phyloP scores from a whole-genome alignment of 2,329 filamentous ascomycete species.

The Geosmithia morbida region DNA sequence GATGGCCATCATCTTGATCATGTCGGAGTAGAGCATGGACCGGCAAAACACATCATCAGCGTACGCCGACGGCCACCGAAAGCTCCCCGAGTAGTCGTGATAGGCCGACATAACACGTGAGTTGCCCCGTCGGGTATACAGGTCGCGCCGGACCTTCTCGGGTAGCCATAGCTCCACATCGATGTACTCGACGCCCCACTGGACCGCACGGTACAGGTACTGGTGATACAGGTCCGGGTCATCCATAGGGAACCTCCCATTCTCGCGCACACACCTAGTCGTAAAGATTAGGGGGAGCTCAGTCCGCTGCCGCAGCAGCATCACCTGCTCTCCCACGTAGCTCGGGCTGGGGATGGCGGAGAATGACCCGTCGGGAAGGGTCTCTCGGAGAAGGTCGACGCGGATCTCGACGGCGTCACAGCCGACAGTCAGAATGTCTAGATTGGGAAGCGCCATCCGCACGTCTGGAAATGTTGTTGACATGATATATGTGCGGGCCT shows the following conservation, averaged over 20 bases:
- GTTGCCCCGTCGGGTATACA: constrained; percentile 59
- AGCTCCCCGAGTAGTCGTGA: constrained; percentile 73
- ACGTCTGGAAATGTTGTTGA: constrained; percentile 84
- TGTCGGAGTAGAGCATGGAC: constrained; percentile 63
- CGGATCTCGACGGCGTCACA: constrained; percentile 76
- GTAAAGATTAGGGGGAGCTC: constrained; percentile 88
- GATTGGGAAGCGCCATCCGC: constrained; percentile 64
- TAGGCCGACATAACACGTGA: constrained; percentile 86
- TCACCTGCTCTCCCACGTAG: constrained; percentile 77
- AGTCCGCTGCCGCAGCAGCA: constrained; percentile 69
- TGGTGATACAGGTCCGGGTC: constrained; percentile 60
- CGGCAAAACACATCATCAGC: constrained; percentile 59
- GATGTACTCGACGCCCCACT: constrained; percentile 84
- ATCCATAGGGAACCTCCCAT: constrained; percentile 75
- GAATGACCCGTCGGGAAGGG: constrained; percentile 44
- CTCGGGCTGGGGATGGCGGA: constrained; percentile 60
- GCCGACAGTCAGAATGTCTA: constrained; percentile 77
- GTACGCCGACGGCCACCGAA: constrained; percentile 66
- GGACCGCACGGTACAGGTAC: constrained; percentile 70
- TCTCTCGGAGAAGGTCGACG: constrained; percentile 68
- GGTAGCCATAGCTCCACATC: constrained; percentile 83
- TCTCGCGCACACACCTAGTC: constrained; percentile 67
- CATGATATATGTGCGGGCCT: constrained; percentile 69
- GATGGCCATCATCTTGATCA: constrained; percentile 83
- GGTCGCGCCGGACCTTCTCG: constrained; percentile 52